Percentiles rank a stretch among this genome's conserved stretches.
Evolutionary conservation across 2,329 filamentous ascomycete species (phyloP).

Genomic region (Hypoxylon sp.): DNA sequence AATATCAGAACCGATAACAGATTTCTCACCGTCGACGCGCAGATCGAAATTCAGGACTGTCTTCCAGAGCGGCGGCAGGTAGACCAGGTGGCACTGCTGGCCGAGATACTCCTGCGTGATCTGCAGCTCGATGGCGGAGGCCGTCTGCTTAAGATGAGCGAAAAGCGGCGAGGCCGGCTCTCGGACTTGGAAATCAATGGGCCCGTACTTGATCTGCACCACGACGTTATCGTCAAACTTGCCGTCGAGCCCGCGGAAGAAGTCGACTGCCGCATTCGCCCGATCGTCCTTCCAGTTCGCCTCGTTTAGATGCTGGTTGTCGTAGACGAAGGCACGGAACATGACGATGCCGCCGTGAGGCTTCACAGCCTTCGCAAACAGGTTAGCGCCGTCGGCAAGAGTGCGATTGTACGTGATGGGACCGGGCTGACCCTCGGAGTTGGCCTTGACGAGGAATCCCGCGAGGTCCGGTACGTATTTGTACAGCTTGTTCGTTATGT

Average conservation of each 20-base stretch:
- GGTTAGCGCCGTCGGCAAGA: slow-evolving; percentile 74
- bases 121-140: slow-evolving; percentile 72
- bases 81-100: slow-evolving; percentile 77
- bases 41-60: slow-evolving; percentile 76
- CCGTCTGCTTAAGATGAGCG: slow-evolving; percentile 60
- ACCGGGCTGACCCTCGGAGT: slow-evolving; percentile 79
- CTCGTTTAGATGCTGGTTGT: slow-evolving; percentile 65
- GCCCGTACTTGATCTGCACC: slow-evolving; percentile 80
- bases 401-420: slow-evolving; percentile 78
- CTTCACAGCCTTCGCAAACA: slow-evolving; percentile 72
- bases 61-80: slow-evolving; percentile 77
- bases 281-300: slow-evolving; percentile 75
- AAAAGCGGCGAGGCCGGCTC: slow-evolving; percentile 77
- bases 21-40: slow-evolving; percentile 68
- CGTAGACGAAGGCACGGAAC: slow-evolving; percentile 80
- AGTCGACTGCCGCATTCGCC: slow-evolving; percentile 77
- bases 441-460: slow-evolving; percentile 78
- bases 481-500: slow-evolving; percentile 72
- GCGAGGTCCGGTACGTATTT: slow-evolving; percentile 73
- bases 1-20: slow-evolving; percentile 68
- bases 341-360: slow-evolving; percentile 73
- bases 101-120: slow-evolving; percentile 79
- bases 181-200: slow-evolving; percentile 80
- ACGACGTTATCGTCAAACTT: slow-evolving; percentile 78
- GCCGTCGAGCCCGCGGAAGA: slow-evolving; percentile 73